phyloP scores from a whole-genome alignment of 495 filamentous ascomycete species.

The Penicillium cinerascens region DNA sequence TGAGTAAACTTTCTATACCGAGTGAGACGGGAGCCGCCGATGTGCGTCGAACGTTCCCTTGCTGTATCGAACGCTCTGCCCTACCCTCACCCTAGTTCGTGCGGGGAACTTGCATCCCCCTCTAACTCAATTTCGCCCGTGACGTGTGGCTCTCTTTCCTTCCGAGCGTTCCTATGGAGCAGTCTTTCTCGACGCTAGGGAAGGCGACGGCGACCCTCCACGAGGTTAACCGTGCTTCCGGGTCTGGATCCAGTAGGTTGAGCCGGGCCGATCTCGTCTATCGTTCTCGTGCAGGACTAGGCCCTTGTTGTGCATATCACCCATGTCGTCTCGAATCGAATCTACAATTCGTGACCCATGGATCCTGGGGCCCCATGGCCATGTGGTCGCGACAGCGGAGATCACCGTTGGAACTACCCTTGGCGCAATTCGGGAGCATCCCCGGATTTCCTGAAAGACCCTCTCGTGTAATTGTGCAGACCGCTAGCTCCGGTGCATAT shows the following conservation, averaged over 20 bases:
- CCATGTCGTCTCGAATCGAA: neutral
- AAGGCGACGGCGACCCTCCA: neutral
- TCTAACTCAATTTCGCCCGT: conserved; percentile 3
- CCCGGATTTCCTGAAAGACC: conserved; percentile 9
- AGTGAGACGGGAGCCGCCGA: conserved; percentile 10
- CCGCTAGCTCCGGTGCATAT: neutral
- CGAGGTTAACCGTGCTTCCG: neutral
- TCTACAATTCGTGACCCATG: neutral
- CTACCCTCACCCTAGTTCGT: neutral
- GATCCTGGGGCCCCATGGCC: neutral
- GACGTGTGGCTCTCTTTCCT: neutral
- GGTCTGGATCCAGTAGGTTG: conserved; percentile 10
- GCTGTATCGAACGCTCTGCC: neutral
- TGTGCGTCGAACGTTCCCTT: neutral
- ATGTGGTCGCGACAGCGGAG: conserved; percentile 6
- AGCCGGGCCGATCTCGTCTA: neutral
- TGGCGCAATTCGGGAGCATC: conserved; percentile 12
- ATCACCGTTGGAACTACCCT: conserved; percentile 15
- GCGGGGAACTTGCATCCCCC: neutral
- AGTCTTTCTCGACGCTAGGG: neutral
- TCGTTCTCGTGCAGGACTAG: neutral
- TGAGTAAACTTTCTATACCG: neutral
- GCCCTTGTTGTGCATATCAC: neutral
- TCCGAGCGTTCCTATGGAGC: neutral
- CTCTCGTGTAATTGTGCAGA: neutral